Percentiles rank a stretch among this genome's conserved stretches.
Evolutionary conservation across 305 asterid genomes (phyloP).

Genomic region (Fraxinus velutina): DNA sequence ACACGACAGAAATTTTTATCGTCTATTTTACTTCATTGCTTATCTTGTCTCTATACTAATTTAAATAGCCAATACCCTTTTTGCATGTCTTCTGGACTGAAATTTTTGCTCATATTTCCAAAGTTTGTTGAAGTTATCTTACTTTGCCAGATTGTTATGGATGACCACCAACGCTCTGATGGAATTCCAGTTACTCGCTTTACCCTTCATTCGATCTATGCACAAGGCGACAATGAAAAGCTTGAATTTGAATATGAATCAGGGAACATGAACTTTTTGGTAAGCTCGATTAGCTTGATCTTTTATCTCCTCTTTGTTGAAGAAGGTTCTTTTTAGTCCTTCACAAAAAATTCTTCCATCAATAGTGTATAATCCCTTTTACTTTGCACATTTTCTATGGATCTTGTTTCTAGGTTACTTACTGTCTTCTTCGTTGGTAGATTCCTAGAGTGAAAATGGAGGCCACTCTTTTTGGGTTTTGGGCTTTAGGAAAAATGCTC

Average conservation of each 20-base stretch:
- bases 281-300: conserved; percentile 30
- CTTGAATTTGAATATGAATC: conserved; percentile 97
- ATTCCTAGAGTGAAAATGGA: neutral
- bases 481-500: neutral
- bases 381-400: neutral
- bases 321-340: conserved; percentile 1
- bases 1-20: neutral
- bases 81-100: neutral
- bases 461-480: neutral
- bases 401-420: neutral
- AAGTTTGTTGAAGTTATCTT: neutral
- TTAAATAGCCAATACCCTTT: neutral
- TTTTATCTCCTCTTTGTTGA: neutral
- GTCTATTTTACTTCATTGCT: neutral
- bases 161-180: conserved; percentile 94
- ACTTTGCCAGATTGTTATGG: conserved; percentile 82
- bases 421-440: conserved; percentile 5
- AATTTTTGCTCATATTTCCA: conserved; percentile 4
- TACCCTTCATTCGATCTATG: conserved; percentile 81
- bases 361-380: neutral
- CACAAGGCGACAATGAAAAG: conserved; percentile 79
- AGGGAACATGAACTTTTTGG: conserved; percentile 85
- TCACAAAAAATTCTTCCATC: neutral
- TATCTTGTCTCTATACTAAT: neutral
- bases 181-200: conserved; percentile 90